A percentile compares a stretch with the other conserved stretches of the same genome.
Conservation (phyloP, 2,329 filamentous ascomycete species). For the Huntiella moniliformis region DNA sequence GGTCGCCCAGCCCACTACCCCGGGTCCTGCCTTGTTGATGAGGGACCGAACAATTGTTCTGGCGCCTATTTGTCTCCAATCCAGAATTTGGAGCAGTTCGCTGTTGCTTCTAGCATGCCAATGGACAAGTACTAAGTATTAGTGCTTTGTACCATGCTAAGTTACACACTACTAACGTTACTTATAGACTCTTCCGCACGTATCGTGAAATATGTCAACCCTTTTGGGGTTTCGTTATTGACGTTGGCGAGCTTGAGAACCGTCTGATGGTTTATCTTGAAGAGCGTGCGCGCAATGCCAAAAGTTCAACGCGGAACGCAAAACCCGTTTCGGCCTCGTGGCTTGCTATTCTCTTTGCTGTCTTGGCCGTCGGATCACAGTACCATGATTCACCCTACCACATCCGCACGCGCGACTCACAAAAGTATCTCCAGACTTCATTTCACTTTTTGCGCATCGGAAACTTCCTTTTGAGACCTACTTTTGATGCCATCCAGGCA, state of each 20-base stretch:
- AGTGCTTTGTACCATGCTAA: no score
- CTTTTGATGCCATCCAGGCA: constrained; percentile 46
- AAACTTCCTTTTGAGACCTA: constrained; percentile 45
- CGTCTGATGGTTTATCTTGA: constrained; percentile 47
- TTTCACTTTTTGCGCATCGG: constrained; percentile 46
- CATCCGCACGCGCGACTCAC: constrained; percentile 37
- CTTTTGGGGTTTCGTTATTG: constrained; percentile 49
- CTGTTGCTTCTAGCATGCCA: no score
- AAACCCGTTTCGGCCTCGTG: constrained; percentile 42
- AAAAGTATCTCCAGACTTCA: constrained; percentile 43
- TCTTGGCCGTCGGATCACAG: constrained; percentile 46
- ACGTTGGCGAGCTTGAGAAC: constrained; percentile 46
- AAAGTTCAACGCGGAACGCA: constrained; percentile 25
- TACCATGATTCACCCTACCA: constrained; percentile 48
- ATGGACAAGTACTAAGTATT: no score
- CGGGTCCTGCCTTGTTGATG: neutral
- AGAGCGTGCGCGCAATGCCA: constrained; percentile 38
- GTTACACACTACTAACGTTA: neutral
- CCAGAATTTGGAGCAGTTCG: no score
- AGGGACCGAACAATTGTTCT: neutral
- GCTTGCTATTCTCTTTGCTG: constrained; percentile 46
- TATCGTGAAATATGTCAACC: constrained; percentile 50
- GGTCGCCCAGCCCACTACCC: no score
- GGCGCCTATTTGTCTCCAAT: neutral
- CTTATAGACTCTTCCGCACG: constrained; percentile 37